Evolutionary conservation across 306 rosid genomes (phyloP).

Genomic region (Rubus parviflorus): DNA sequence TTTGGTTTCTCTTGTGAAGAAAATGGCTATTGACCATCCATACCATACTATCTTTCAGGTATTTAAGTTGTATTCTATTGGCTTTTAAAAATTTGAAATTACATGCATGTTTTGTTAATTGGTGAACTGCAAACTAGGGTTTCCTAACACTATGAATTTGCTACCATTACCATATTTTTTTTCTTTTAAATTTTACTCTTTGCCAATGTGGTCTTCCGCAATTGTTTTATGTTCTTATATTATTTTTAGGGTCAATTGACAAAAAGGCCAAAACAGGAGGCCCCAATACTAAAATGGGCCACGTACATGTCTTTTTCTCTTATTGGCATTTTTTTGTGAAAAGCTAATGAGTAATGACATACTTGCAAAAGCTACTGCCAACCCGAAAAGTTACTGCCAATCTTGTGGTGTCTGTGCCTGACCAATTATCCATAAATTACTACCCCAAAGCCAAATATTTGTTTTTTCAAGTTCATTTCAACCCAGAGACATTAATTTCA

Average conservation of each 20-base stretch:
- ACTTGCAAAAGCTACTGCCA: too few relatives aligned
- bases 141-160: neutral
- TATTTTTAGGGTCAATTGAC: neutral
- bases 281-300: neutral
- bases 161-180: neutral
- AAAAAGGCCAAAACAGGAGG: neutral
- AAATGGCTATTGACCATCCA: constrained; percentile 94
- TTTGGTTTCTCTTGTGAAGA: constrained; percentile 88
- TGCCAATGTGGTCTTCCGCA: constrained; percentile 2
- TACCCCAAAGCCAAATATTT: too few relatives aligned
- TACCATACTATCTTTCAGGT: constrained; percentile 95
- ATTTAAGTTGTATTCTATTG: constrained; percentile 24
- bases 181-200: neutral
- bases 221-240: neutral
- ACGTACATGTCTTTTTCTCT: neutral
- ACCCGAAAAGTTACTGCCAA: too few relatives aligned
- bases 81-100: constrained; percentile 15
- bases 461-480: neutral
- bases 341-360: too few relatives aligned
- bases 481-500: neutral
- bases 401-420: too few relatives aligned
- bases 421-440: too few relatives aligned
- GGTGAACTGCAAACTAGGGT: neutral
- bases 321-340: neutral
- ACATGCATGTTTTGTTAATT: constrained; percentile 8